phyloP scores from a whole-genome alignment of 768 basidiomycete species.

The Mycena galopus region DNA sequence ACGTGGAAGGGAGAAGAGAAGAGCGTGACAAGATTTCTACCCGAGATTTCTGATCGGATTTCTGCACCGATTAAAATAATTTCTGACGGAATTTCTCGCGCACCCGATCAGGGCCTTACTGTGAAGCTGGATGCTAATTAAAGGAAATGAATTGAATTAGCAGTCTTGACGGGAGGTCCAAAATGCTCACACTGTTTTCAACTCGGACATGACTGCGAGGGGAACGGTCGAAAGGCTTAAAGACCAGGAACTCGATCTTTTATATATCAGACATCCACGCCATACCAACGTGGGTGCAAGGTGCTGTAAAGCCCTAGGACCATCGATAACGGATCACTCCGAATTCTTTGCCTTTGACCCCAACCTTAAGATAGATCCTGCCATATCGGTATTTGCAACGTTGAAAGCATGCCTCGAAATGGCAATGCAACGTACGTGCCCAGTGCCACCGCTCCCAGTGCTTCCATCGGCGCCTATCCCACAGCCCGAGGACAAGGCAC shows the following conservation, averaged over 20 bases:
- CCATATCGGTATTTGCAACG: background rate
- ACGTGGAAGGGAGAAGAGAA: too few species aligned
- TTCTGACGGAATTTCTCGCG: too few species aligned
- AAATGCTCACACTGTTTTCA: too few species aligned
- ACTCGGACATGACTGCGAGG: too few species aligned
- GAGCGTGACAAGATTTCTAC: too few species aligned
- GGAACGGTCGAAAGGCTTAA: slow-evolving; percentile 9
- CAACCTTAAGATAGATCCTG: slow-evolving; percentile 13
- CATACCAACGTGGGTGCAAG: background rate
- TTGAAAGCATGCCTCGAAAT: slow-evolving; percentile 11
- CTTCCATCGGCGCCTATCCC: slow-evolving; percentile 6
- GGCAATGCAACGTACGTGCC: slow-evolving; percentile 6
- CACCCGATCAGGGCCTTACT: background rate
- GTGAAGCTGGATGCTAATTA: background rate
- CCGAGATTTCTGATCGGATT: too few species aligned
- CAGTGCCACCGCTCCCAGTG: background rate
- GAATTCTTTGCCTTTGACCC: background rate
- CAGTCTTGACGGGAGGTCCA: background rate
- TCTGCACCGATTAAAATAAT: too few species aligned
- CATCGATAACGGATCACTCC: slow-evolving; percentile 4
- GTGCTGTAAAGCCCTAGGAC: slow-evolving; percentile 10
- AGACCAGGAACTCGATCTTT: slow-evolving; percentile 15
- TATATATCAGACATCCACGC: slow-evolving; percentile 15
- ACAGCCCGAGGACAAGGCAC: background rate
- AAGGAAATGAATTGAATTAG: background rate